Percentiles rank a stretch among this genome's conserved stretches.
phyloP scores from a whole-genome alignment of 2,329 filamentous ascomycete species.

The Aspergillus tubingensis region DNA sequence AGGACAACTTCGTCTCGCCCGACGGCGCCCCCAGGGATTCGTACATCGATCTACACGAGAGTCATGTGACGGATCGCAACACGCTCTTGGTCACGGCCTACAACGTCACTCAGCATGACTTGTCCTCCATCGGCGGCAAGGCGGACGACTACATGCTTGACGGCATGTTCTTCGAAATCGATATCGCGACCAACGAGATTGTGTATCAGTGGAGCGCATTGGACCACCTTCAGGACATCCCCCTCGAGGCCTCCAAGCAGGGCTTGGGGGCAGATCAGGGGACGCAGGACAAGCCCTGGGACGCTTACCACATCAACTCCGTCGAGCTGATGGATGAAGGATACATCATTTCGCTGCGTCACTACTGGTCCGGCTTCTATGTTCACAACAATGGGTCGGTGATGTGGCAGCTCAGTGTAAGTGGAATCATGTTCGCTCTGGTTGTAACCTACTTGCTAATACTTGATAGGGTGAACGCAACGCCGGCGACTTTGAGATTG shows the following conservation, averaged over 20 bases:
- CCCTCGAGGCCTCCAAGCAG: slow-evolving; percentile 31
- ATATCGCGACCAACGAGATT: slow-evolving; percentile 37
- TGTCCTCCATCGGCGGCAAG: slow-evolving; percentile 33
- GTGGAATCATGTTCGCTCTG: neutral
- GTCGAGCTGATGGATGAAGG: slow-evolving; percentile 34
- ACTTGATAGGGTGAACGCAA: slow-evolving; percentile 23
- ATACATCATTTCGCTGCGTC: slow-evolving; percentile 40
- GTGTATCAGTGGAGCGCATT: slow-evolving; percentile 37
- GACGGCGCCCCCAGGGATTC: slow-evolving; percentile 25
- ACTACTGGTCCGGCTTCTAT: slow-evolving; percentile 37
- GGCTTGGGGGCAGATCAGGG: slow-evolving; percentile 20
- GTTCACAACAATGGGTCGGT: slow-evolving; percentile 33
- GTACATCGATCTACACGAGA: slow-evolving; percentile 41
- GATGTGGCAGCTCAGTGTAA: slow-evolving; percentile 31
- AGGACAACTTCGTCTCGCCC: slow-evolving; percentile 28
- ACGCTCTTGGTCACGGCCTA: slow-evolving; percentile 40
- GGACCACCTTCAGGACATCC: slow-evolving; percentile 35
- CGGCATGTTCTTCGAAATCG: slow-evolving; percentile 38
- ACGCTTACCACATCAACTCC: slow-evolving; percentile 41
- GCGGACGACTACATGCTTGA: slow-evolving; percentile 36
- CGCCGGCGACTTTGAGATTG: slow-evolving; percentile 30
- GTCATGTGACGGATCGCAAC: slow-evolving; percentile 34
- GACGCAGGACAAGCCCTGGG: slow-evolving; percentile 31
- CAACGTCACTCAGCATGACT: slow-evolving; percentile 36
- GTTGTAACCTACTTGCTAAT: neutral